Evolutionary conservation across 257 asterid genomes (phyloP).

Genomic region (Solanum rostratum): DNA sequence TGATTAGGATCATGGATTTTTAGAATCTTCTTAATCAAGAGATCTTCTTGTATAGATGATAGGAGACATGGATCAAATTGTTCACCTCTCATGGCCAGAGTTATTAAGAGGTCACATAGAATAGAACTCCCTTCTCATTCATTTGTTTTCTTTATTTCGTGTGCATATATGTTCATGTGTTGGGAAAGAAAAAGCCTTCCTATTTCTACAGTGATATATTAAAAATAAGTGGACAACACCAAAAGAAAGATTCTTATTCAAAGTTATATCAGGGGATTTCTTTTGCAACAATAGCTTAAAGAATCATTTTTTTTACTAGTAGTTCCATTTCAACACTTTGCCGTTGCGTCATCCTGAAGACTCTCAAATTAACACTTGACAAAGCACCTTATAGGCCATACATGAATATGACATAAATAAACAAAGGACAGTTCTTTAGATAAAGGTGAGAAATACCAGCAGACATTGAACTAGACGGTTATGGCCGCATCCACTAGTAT

Average conservation of each 20-base stretch:
- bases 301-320: conserved; percentile 5
- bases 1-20: conserved; percentile 56
- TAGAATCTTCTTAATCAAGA: conserved; percentile 35
- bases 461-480: too few species aligned
- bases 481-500: neutral
- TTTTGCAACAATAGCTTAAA: neutral
- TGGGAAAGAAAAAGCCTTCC: neutral
- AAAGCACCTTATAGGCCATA: neutral
- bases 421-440: neutral
- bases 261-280: neutral
- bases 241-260: conserved; percentile 17
- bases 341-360: conserved; percentile 7
- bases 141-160: neutral
- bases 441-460: neutral
- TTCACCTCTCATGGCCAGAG: conserved; percentile 17
- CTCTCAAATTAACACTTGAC: neutral
- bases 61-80: conserved; percentile 1
- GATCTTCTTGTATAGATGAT: conserved; percentile 28
- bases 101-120: neutral
- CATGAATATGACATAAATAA: neutral
- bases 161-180: neutral
- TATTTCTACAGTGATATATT: neutral
- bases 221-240: neutral
- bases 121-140: neutral
- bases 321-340: conserved; percentile 4